Evolutionary conservation across 2,329 filamentous ascomycete species (phyloP).

Genomic region (Colletotrichum higginsianum): DNA sequence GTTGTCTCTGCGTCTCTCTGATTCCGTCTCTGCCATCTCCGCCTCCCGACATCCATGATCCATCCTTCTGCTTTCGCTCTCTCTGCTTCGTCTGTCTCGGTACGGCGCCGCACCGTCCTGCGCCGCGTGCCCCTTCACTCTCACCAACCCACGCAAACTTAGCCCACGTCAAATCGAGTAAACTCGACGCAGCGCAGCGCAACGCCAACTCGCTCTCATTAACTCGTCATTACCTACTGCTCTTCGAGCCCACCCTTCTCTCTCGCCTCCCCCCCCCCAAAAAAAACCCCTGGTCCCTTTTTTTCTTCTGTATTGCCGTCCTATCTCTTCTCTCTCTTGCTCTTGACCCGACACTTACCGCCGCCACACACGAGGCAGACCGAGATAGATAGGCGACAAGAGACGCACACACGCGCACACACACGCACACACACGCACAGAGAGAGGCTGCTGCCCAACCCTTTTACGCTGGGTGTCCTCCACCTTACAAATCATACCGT

Average conservation of each 20-base stretch:
- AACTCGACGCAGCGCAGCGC: background rate
- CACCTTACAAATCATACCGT: conserved; percentile 5
- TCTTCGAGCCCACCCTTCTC: background rate
- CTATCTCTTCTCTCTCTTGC: background rate
- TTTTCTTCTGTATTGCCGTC: background rate
- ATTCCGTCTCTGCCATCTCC: no score
- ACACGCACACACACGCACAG: no score
- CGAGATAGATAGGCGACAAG: background rate
- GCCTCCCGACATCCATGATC: no score
- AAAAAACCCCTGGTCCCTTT: background rate
- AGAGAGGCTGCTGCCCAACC: conserved; percentile 20
- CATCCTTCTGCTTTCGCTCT: background rate
- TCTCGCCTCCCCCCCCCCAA: conserved; percentile 6
- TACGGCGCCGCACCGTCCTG: conserved; percentile 32
- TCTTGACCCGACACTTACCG: conserved; percentile 14
- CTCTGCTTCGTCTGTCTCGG: conserved; percentile 2
- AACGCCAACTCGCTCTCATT: background rate
- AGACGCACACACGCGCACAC: background rate
- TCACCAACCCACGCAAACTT: background rate
- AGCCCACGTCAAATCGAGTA: background rate
- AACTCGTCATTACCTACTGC: conserved; percentile 10
- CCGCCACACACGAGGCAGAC: background rate
- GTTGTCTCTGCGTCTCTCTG: no score
- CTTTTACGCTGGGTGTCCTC: background rate
- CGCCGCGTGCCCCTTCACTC: conserved; percentile 26